Conservation (phyloP, 1,284 basidiomycete genomes). For the Meripilus lineatus region DNA sequence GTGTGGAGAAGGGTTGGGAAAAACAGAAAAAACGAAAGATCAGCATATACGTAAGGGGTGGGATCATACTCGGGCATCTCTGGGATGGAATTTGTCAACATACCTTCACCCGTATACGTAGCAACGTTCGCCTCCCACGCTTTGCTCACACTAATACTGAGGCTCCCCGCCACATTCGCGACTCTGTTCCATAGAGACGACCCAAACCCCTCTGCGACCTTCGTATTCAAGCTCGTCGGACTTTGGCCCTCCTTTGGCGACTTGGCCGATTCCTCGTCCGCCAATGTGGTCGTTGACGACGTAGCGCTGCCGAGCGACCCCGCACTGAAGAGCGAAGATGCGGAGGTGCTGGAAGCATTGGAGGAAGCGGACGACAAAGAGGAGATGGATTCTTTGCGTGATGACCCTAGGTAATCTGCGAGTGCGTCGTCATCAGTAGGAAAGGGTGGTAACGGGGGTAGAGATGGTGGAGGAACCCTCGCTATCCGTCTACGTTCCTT, state of each 20-base stretch:
- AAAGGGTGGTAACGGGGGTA: neutral
- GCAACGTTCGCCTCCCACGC: constrained; percentile 47
- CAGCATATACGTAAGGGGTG: neutral
- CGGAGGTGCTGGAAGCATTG: neutral
- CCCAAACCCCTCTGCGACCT: constrained; percentile 33
- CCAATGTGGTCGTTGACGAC: constrained; percentile 4
- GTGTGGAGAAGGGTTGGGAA: too few species aligned
- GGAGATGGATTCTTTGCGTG: constrained; percentile 4
- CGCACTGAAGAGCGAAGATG: constrained; percentile 3
- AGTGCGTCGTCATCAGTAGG: neutral
- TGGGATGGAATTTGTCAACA: constrained; percentile 10
- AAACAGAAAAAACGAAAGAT: neutral
- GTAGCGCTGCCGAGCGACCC: neutral
- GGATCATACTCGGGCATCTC: neutral
- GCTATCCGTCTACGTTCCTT: neutral
- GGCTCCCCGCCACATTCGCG: constrained; percentile 44
- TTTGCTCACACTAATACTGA: constrained; percentile 55
- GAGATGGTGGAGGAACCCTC: neutral
- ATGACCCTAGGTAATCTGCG: neutral
- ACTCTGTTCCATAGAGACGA: constrained; percentile 51
- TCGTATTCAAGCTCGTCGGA: neutral
- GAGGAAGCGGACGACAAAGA: neutral
- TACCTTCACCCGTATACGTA: constrained; percentile 46
- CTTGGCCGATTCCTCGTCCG: constrained; percentile 8
- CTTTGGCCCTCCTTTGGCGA: constrained; percentile 4